phyloP scores from a whole-genome alignment of 371 early-diverging fungal species.

The Circinella umbellata region DNA sequence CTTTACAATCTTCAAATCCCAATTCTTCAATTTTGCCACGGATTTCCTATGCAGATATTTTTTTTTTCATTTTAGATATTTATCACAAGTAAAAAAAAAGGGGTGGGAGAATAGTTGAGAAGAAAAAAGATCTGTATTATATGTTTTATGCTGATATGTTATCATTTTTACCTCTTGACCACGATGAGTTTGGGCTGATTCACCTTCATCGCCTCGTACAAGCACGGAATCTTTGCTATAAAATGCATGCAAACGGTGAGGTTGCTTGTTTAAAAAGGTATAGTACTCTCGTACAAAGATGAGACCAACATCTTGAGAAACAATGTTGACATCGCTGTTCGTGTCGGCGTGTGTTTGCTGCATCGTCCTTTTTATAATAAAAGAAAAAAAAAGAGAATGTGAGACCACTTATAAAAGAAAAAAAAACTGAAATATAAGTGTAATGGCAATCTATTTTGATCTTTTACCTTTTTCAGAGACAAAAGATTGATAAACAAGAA shows the following conservation, averaged over 20 bases:
- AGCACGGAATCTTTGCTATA: constrained; percentile 79
- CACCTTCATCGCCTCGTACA: constrained; percentile 85
- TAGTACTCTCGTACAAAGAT: constrained; percentile 94
- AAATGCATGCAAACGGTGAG: constrained; percentile 80
- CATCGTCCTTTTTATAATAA: background rate
- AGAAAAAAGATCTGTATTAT: too few relatives aligned
- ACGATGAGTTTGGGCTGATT: constrained; percentile 54
- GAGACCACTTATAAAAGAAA: too few relatives aligned
- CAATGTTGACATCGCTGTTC: background rate
- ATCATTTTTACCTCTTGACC: constrained; percentile 72
- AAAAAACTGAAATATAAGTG: too few relatives aligned
- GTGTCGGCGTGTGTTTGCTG: constrained; percentile 4
- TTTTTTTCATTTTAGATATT: background rate
- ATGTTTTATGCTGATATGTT: background rate
- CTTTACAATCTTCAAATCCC: constrained; percentile 79
- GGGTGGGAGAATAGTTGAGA: too few relatives aligned
- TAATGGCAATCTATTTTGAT: too few relatives aligned
- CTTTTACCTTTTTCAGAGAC: too few relatives aligned
- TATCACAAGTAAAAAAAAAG: background rate
- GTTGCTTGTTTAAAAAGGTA: constrained; percentile 87
- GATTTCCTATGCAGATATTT: constrained; percentile 61
- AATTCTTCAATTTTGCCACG: constrained; percentile 66
- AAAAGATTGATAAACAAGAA: too few relatives aligned
- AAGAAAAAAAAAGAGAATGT: too few relatives aligned
- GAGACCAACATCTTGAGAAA: constrained; percentile 79